Evolutionary conservation across 768 basidiomycete species (phyloP), one percentile per base, ranked within the genome.

Genomic region (Lentinula boryana): DNA sequence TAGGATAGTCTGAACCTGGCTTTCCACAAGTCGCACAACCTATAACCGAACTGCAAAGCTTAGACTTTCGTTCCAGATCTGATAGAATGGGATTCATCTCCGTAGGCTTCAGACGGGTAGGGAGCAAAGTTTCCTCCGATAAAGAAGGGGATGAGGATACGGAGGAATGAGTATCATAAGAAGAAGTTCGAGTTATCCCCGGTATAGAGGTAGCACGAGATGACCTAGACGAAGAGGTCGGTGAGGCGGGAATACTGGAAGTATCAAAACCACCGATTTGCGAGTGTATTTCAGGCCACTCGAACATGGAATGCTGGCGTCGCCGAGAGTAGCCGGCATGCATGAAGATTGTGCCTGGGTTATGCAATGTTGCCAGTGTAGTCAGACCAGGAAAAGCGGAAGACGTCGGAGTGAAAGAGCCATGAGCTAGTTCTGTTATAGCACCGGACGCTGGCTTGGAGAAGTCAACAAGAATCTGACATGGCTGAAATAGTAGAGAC

Each of bases 11-110:
- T 13, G 71, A 69, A 0, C 86, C 86, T 1, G 67, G 56, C 66
- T 80, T 84, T 36, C 70, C 71, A 66, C 86, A 88, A 1, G 83
- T 77, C 9, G 80, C 76, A 60, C 86, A 88, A 36, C 65, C 65
- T 27, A 68, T 64, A 10, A 71, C 66, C 40, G 69, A 71, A 27
- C 65, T 66, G 51, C 82, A 80, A 54, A 88, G 69, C 65, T 72
- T 81, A 4, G 86, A 88, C 32, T 74, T 72, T 36, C 69, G 71
- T 69, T 88, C 86, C 3, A 85, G 68, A 3, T 72, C 75, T 13
- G 76, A 78, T 1, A 87, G 74, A 27, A 83, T 75, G 2, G 84
- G 80, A 63, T 84, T 71, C n/a, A 78, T 67, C 36, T 68, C 65
- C 35, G 61, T 62, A 56, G 38, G 61, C 46, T 58, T 58, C 63